Conservation (phyloP, 352 stramenopile genomes). For the Phytopythium kandeliae region DNA sequence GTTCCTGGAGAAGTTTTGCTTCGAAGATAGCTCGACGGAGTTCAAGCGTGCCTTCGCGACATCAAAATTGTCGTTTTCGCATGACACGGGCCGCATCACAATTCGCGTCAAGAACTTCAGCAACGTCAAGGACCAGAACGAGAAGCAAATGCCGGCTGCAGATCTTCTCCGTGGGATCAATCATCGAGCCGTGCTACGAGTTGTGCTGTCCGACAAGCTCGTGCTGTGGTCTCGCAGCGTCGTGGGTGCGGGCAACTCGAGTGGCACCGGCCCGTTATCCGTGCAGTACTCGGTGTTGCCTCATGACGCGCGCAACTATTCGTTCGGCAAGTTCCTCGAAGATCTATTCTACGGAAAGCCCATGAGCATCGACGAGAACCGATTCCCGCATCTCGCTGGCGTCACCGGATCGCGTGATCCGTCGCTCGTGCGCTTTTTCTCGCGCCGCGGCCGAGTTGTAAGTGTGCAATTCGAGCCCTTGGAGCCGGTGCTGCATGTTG, state of each 20-base stretch:
- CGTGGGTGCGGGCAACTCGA: slow-evolving; percentile 14
- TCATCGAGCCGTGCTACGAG: slow-evolving; percentile 48
- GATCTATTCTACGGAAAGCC: slow-evolving; percentile 82
- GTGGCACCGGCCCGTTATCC: slow-evolving; percentile 23
- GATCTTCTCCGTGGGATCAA: slow-evolving; percentile 60
- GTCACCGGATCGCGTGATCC: slow-evolving; percentile 58
- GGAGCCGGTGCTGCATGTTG: slow-evolving; percentile 78
- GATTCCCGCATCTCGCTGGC: slow-evolving; percentile 56
- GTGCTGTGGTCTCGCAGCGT: slow-evolving; percentile 67
- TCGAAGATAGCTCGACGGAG: slow-evolving; percentile 53
- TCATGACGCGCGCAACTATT: slow-evolving; percentile 77
- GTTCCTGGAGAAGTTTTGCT: slow-evolving; percentile 80
- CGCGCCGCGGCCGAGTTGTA: slow-evolving; percentile 58
- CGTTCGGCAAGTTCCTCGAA: slow-evolving; percentile 85
- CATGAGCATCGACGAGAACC: slow-evolving; percentile 58
- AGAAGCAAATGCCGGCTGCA: slow-evolving; percentile 36
- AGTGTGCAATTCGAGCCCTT: slow-evolving; percentile 74
- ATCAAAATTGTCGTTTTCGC: slow-evolving; percentile 79
- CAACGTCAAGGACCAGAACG: slow-evolving; percentile 59
- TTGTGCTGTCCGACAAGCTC: slow-evolving; percentile 53
- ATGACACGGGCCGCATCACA: slow-evolving; percentile 71
- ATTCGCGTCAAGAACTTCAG: slow-evolving; percentile 67
- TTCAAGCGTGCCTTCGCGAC: slow-evolving; percentile 77
- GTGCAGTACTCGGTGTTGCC: slow-evolving; percentile 56
- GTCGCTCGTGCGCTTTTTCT: slow-evolving; percentile 76